Conservation (phyloP, 1,284 basidiomycete species). For the Malassezia obtusa region DNA sequence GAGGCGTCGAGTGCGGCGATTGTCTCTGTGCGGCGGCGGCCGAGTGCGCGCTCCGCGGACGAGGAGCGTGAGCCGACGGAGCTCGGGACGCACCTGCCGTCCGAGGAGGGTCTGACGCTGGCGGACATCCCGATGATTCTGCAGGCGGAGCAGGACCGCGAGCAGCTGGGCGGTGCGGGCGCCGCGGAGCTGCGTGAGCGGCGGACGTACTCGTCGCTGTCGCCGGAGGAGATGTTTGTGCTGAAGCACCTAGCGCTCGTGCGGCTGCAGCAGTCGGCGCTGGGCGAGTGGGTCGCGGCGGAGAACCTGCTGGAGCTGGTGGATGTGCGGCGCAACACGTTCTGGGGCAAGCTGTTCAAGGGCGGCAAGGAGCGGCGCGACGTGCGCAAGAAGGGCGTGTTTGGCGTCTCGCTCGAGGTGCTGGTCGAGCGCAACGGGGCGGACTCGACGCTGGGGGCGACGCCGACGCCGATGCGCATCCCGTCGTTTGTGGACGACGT, state of each 20-base stretch:
- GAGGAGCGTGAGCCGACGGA: conserved; percentile 52
- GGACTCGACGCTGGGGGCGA: conserved; percentile 81
- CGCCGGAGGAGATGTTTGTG: conserved; percentile 72
- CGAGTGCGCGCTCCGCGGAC: conserved; percentile 70
- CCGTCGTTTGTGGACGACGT: conserved; percentile 97
- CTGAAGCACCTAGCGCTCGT: conserved; percentile 85
- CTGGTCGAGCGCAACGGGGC: conserved; percentile 90
- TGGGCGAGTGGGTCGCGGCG: conserved; percentile 64
- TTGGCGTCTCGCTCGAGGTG: conserved; percentile 83
- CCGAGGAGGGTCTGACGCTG: conserved; percentile 77
- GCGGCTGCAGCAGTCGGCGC: conserved; percentile 61
- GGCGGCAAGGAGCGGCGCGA: conserved; percentile 60
- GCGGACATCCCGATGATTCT: conserved; percentile 92
- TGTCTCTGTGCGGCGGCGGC: conserved; percentile 57
- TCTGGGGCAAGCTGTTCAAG: conserved; percentile 96
- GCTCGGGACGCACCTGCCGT: conserved; percentile 26
- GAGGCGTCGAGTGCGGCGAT: not conserved
- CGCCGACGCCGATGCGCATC: conserved; percentile 72
- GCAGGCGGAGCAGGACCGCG: conserved; percentile 78
- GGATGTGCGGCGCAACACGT: conserved; percentile 82
- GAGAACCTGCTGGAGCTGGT: conserved; percentile 90
- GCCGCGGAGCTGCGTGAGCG: conserved; percentile 46
- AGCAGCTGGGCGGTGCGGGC: conserved; percentile 54
- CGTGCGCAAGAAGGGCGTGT: conserved; percentile 57
- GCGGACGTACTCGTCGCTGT: conserved; percentile 65